These are phyloP conservation scores for Xylaria multiplex DNA, from an alignment of 2,329 filamentous ascomycete genomes.

Conservation along the genomic window DNA sequence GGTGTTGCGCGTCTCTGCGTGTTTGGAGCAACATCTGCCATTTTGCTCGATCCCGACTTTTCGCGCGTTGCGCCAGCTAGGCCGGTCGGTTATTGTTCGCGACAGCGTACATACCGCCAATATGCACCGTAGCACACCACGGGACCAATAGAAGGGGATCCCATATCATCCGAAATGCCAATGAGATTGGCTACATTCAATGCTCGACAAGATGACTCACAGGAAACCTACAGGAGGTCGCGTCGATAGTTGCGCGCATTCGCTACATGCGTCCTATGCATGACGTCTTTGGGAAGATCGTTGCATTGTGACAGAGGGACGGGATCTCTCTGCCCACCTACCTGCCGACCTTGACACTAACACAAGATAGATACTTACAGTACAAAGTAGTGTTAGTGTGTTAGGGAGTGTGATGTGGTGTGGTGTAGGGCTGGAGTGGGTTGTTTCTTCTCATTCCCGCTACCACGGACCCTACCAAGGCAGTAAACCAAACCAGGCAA, in stretches of 20 bases:
- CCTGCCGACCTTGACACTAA: neutral
- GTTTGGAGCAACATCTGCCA: slow-evolving; percentile 14
- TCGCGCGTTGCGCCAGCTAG: slow-evolving; percentile 38
- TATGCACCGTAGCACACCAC: slow-evolving; percentile 20
- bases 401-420: neutral
- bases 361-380: too few relatives aligned
- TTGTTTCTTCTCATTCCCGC: slow-evolving; percentile 8
- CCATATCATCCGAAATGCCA: slow-evolving; percentile 25
- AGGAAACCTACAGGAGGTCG: slow-evolving; percentile 43
- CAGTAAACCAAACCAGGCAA: slow-evolving; percentile 25
- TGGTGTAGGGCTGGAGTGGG: slow-evolving; percentile 33
- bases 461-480: neutral
- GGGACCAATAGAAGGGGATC: slow-evolving; percentile 30
- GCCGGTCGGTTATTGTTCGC: slow-evolving; percentile 33
- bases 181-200: slow-evolving; percentile 22
- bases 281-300: slow-evolving; percentile 39
- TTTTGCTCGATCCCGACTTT: slow-evolving; percentile 22
- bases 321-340: neutral
- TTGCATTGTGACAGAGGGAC: slow-evolving; percentile 4
- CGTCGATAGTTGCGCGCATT: slow-evolving; percentile 37
- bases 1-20: slow-evolving; percentile 15
- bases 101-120: slow-evolving; percentile 30
- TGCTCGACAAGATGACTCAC: slow-evolving; percentile 42
- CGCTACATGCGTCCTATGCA: slow-evolving; percentile 38
- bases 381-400: too few relatives aligned